Conservation (phyloP, 305 asterid species). For the Andrographis paniculata region DNA sequence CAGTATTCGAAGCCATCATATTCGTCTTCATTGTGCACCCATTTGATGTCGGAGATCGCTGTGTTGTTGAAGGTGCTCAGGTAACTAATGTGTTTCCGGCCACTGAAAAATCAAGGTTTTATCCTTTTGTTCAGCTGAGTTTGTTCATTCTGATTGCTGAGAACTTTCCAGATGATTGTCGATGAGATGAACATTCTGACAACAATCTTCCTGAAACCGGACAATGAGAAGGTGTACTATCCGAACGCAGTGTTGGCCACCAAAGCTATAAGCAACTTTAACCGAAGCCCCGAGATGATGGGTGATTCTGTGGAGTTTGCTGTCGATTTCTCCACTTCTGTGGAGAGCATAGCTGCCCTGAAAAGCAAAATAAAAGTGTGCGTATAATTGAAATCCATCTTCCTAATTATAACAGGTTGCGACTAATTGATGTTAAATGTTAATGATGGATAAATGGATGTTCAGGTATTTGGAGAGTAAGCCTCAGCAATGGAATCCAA, state of each 20-base stretch:
- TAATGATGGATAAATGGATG: background rate
- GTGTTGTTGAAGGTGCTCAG: slow-evolving; percentile 61
- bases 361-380: slow-evolving; percentile 32
- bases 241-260: slow-evolving; percentile 56
- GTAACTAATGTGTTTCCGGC: slow-evolving; percentile 18
- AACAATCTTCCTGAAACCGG: slow-evolving; percentile 45
- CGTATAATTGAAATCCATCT: slow-evolving; percentile 5
- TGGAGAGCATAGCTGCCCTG: slow-evolving; percentile 27
- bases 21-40: slow-evolving; percentile 67
- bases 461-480: slow-evolving; percentile 36
- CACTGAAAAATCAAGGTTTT: slow-evolving; percentile 34
- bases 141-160: slow-evolving; percentile 8
- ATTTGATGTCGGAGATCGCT: slow-evolving; percentile 71
- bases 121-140: slow-evolving; percentile 33
- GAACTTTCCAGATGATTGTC: slow-evolving; percentile 57
- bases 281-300: slow-evolving; percentile 73
- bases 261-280: slow-evolving; percentile 46
- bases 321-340: slow-evolving; percentile 37
- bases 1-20: slow-evolving; percentile 54
- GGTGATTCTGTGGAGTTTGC: slow-evolving; percentile 40
- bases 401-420: background rate
- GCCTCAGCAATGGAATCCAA: slow-evolving; percentile 37
- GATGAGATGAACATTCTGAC: slow-evolving; percentile 73
- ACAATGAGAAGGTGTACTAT: slow-evolving; percentile 49
- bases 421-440: background rate